These are phyloP conservation scores for Arthrobotrys sphaeroides DNA, from an alignment of 2,329 filamentous ascomycete genomes.

Conservation along the genomic window DNA sequence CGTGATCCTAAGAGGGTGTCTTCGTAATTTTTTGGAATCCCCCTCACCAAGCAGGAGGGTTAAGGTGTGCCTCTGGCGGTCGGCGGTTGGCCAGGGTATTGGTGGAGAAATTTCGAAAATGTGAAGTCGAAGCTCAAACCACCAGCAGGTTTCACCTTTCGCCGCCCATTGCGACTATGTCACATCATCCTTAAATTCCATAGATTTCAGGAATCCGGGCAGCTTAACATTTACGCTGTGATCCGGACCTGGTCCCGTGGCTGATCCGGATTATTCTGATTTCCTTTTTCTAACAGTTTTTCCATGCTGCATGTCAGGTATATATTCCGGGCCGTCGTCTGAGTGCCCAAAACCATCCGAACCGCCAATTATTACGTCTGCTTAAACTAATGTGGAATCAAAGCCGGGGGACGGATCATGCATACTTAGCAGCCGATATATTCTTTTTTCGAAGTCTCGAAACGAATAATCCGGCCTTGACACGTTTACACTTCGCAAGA, in stretches of 20 bases:
- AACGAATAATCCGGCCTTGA: constrained; percentile 23
- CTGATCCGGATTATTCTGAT: constrained; percentile 4
- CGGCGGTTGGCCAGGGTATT: constrained; percentile 20
- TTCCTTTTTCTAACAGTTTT: constrained; percentile 21
- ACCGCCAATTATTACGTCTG: not conserved
- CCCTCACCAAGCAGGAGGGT: constrained; percentile 6
- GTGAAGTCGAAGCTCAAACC: constrained; percentile 12
- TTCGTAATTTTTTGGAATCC: constrained; percentile 25
- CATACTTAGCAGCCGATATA: not conserved
- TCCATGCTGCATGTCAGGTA: constrained; percentile 3
- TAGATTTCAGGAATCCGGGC: not conserved
- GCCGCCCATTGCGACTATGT: constrained; percentile 9
- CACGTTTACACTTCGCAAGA: not conserved
- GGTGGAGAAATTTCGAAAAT: constrained; percentile 47
- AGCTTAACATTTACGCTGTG: not conserved
- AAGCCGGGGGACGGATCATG: constrained; percentile 28
- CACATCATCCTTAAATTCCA: constrained; percentile 29
- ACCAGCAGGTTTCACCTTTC: constrained; percentile 36
- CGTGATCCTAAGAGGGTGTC: constrained; percentile 23
- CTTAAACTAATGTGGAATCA: constrained; percentile 38
- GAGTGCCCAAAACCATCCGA: constrained; percentile 1
- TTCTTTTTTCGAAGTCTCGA: constrained; percentile 15
- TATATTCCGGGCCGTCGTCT: constrained; percentile 23
- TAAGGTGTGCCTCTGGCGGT: constrained; percentile 2
- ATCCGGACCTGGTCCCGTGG: no score